These are phyloP conservation scores for Raffaelea albimanens DNA, from an alignment of 2,329 filamentous ascomycete species.

Conservation along the genomic window DNA sequence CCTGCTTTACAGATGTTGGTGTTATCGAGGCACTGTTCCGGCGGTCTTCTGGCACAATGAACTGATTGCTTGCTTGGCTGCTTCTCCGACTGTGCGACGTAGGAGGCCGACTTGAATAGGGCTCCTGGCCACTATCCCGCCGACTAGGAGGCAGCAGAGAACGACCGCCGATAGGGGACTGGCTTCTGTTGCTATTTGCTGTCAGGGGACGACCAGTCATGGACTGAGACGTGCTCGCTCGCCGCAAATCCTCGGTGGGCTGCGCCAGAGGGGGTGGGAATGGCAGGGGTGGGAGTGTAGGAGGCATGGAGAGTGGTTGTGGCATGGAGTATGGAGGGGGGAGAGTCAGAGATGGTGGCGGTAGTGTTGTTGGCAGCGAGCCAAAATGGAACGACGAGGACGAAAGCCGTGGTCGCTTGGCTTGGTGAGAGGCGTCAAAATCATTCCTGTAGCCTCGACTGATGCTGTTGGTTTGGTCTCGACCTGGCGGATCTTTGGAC, in stretches of 20 bases:
- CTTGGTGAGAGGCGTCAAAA: not conserved
- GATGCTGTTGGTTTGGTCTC: not conserved
- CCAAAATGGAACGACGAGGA: not conserved
- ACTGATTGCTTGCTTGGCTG: conserved; percentile 5
- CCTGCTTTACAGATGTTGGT: not conserved
- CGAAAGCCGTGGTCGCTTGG: not conserved
- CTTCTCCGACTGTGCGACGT: conserved; percentile 8
- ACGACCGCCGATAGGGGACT: not conserved
- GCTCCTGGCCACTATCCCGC: conserved; percentile 2
- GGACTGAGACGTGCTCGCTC: not conserved
- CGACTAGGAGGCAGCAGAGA: not conserved
- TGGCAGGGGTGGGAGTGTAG: conserved; percentile 1
- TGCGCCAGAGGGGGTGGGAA: not conserved
- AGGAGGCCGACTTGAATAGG: conserved; percentile 10
- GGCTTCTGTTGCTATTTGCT: conserved; percentile 1
- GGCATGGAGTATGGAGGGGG: conserved; percentile 5
- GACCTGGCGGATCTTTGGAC: not conserved
- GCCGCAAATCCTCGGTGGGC: not conserved
- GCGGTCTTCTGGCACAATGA: conserved; percentile 1
- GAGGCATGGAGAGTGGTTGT: conserved; percentile 16
- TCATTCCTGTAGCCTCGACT: not conserved
- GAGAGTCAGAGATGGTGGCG: not conserved
- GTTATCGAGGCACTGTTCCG: conserved; percentile 12
- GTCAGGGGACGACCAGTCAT: not conserved
- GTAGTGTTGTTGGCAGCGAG: not conserved